Percentiles rank a stretch among this genome's conserved stretches.
phyloP scores from a whole-genome alignment of 345 rosid species.

The Salix brachista region DNA sequence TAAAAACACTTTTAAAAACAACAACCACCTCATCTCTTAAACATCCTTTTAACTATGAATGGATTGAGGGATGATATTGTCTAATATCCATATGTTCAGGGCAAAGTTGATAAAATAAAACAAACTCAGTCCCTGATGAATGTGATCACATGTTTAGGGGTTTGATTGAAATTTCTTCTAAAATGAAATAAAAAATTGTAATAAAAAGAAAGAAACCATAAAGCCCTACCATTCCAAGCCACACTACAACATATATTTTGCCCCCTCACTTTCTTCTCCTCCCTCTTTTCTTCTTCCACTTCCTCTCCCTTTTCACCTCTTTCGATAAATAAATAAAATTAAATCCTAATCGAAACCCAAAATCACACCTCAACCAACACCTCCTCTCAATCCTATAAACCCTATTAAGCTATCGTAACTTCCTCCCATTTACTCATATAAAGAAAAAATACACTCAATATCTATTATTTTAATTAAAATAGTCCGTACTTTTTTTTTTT shows the following conservation, averaged over 20 bases:
- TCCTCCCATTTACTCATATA: neutral
- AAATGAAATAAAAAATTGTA: neutral
- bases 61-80: too few species aligned
- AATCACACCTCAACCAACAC: neutral
- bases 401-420: neutral
- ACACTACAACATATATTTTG: neutral
- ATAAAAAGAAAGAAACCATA: neutral
- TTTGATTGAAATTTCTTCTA: too few species aligned
- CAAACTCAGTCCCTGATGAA: too few species aligned
- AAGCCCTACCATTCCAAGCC: conserved; percentile 22
- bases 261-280: neutral
- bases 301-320: neutral
- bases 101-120: too few species aligned
- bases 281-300: neutral
- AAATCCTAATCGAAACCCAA: neutral
- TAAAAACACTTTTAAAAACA: too few species aligned
- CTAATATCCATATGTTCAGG: too few species aligned
- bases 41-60: too few species aligned
- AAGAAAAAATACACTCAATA: too few species aligned
- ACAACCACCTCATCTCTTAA: too few species aligned
- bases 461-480: neutral
- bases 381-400: neutral
- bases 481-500: neutral
- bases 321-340: neutral
- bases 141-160: too few species aligned